Base-by-base conservation (phyloP, 768 basidiomycete genomes). In the Mycena floridula region DNA sequence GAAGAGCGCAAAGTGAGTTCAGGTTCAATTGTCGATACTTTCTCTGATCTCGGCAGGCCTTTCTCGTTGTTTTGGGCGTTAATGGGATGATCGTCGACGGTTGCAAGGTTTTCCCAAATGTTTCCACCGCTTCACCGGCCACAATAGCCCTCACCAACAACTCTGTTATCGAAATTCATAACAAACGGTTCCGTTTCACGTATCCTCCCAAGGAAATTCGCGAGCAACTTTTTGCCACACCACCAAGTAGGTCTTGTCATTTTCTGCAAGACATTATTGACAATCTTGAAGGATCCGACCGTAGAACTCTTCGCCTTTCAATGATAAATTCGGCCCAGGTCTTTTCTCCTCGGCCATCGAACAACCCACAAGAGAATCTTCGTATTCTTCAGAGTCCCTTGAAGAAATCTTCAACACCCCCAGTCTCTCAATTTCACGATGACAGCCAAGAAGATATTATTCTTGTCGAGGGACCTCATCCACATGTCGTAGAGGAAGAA, bases 271-370 rank as follows among this genome's bases (percentile, higher is more conserved):
- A 24, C 44, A 27, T 45, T 5, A 30, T 32, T 37, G 23, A 50
- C 37, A 28, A 12, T 42, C 40, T 20, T 35, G 30, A 53, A 61
- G 64, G 54, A 43, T 64, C 55, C 18, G 56, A 58, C 20, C 68
- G 69, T 40, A 69, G 77, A 18, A 69, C 74, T 2, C 69, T 82
- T 2, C 77, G 85, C 23, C 71, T 89, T 47, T 85, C 82, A 2
- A 84, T 89, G 81, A 85, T 89, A 25, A 70, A 79, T 21, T 79
- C 78, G 44, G 82, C 82, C 0, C 76, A 85, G 52, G 83, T 89
- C 4, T 85, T 87, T 60, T 76, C 78, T 1, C 86, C 85, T 1
- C 61, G 75, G 3, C 81, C 80, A 0, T 79, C 75, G 26, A 59
- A 63, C 3, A 72, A 83, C 53, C 79, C 82, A 2, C 62, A 67